Base-by-base conservation (phyloP, 192 early-diverging fungal genomes). In the Coemansia sp. region DNA sequence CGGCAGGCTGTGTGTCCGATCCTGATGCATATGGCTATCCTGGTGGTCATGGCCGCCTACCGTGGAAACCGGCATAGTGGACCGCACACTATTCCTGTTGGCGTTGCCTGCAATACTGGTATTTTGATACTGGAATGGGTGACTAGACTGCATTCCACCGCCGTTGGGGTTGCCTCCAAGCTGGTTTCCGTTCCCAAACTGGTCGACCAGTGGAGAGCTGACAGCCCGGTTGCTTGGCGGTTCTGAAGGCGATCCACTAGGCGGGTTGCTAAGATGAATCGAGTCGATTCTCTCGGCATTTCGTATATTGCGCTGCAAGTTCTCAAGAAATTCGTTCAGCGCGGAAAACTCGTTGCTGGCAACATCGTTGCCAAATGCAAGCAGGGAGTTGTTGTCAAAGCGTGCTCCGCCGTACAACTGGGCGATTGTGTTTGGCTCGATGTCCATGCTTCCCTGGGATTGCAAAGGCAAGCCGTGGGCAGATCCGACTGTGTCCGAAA, bases 341-440 rank as follows among this genome's bases (percentile, higher is more conserved):
- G 80, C 75, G 3, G 67, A 66, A 42, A 71, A 76, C 57, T 82
- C 76, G 49, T 75, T 71, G 43, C 73, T 74, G 40, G 74, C 76
- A 41, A 81, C 65, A 45, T 79, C 69, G 52, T 74, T 68, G 14
- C 74, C 74, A 40, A 81, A 75, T 15, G 63, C 22, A 61, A 81
- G 64, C 63, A 75, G 22, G 46, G 73, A 38, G 60, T 69, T 75
- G 33, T 40, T 64, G 60, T 71, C 58, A 35, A 79, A 62, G 34
- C 34, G 53, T 11, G 41, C 9, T 19, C 61, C 64, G 34, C 34
- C 15, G 33, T 57, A 57, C 33, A 57, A 8, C 11, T 36, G 32
- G 25, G 32, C 4, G 14, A 6, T n/a, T 6, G 17, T 36, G 23
- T 9, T 34, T 17, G 17, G 33, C 14, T 57, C 55, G 0, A 33